These are phyloP conservation scores for Colletotrichum lindemuthianum DNA, from an alignment of 2,329 filamentous ascomycete genomes.

Conservation along the genomic window DNA sequence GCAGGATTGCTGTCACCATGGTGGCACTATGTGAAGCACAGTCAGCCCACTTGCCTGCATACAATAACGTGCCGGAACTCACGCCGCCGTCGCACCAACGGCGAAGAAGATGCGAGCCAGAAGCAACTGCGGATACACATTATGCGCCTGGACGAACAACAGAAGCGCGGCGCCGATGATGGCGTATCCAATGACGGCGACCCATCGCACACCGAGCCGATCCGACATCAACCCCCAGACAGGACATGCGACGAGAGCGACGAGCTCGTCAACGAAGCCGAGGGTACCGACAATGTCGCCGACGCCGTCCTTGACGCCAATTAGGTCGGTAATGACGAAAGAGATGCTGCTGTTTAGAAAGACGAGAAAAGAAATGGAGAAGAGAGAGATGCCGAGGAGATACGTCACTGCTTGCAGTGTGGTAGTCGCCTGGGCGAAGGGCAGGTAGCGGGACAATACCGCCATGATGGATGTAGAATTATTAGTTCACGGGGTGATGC, in stretches of 20 bases:
- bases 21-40: constrained; percentile 66
- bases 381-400: constrained; percentile 83
- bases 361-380: constrained; percentile 89
- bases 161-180: constrained; percentile 82
- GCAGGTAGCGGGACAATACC: constrained; percentile 58
- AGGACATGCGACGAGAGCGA: constrained; percentile 83
- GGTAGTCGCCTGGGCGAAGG: constrained; percentile 70
- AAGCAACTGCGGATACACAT: constrained; percentile 89
- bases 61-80: constrained; percentile 42
- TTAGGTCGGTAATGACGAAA: constrained; percentile 85
- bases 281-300: constrained; percentile 86
- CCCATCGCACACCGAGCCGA: constrained; percentile 77
- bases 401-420: constrained; percentile 75
- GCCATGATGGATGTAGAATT: constrained; percentile 23
- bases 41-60: neutral
- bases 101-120: constrained; percentile 89
- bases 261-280: constrained; percentile 85
- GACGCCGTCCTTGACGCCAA: constrained; percentile 77
- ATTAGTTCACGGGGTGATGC: neutral
- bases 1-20: constrained; percentile 96
- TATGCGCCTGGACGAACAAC: constrained; percentile 84
- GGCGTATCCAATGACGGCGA: constrained; percentile 80
- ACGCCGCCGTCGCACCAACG: constrained; percentile 89
- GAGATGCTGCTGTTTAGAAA: constrained; percentile 87
- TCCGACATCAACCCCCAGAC: constrained; percentile 83